These are phyloP conservation scores for Homolaphlyctis polyrhiza DNA, from an alignment of 371 early-diverging fungal species.

Conservation along the genomic window DNA sequence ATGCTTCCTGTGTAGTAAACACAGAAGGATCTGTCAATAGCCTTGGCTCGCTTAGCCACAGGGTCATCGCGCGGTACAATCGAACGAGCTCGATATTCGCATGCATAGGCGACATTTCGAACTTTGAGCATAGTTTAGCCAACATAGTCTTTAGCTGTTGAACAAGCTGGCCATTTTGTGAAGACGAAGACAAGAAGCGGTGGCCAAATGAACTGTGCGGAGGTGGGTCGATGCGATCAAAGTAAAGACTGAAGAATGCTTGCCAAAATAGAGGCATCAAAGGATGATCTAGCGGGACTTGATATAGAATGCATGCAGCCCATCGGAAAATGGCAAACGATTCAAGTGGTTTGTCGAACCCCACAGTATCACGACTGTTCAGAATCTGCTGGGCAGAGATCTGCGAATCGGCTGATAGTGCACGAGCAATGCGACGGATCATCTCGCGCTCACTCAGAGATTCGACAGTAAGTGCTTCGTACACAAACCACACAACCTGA, in stretches of 20 bases:
- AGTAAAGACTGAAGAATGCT: conserved; percentile 5
- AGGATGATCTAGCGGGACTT: conserved; percentile 49
- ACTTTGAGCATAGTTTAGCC: not conserved
- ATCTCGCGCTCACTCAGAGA: conserved; percentile 35
- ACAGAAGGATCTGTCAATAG: not conserved
- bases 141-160: not conserved
- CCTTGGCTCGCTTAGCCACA: not conserved
- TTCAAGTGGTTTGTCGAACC: conserved; percentile 42
- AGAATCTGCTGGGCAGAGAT: conserved; percentile 5
- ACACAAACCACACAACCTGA: conserved; percentile 51
- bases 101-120: not conserved
- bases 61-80: not conserved
- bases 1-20: not conserved
- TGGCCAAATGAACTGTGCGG: not conserved
- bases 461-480: conserved; percentile 51
- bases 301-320: conserved; percentile 26
- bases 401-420: conserved; percentile 10
- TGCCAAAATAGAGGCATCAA: conserved; percentile 54
- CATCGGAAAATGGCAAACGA: conserved; percentile 57
- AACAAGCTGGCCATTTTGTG: not conserved
- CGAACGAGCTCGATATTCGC: not conserved
- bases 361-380: conserved; percentile 23
- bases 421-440: conserved; percentile 34
- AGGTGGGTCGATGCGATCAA: not conserved
- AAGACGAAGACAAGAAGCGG: not conserved